Base-by-base conservation (phyloP, 805 yeast species). In the Metschnikowia bowlesiae region DNA sequence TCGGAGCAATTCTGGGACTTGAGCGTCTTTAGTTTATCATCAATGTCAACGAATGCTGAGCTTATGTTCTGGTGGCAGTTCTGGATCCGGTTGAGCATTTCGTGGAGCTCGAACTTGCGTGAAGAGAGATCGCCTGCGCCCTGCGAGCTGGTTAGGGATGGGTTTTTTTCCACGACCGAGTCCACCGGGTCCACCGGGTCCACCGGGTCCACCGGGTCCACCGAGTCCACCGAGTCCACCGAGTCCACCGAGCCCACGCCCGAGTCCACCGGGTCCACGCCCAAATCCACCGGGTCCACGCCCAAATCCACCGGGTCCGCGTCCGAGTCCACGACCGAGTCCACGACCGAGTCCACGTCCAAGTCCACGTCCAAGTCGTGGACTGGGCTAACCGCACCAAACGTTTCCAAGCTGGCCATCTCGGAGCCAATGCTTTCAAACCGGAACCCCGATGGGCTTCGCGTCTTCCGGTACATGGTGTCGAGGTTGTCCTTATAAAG, bases 141-240 rank as follows among this genome's bases (percentile, higher is more conserved):
- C 11, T 8, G 40, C 14, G 38, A 8, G 22, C 18, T 18, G 38
- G 8, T 31, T 26, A n/a, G 29, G 14, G 34, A n/a, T 4, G 8
- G 36, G 30, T 49, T 53, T 41, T 50, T 49, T 14, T 53, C 63
- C 63, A 62, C 59, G 29, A 62, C 51, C n/a, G 66, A 55, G 18
- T 16, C 18, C 18, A 16, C 18, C 18, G 18, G 18, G 18, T 16
- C 18, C 18, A n/a, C 5, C 22, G 22, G 1, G 22, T 22, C 22
- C 22, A 22, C 22, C 5, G 5, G 1, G 5, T 22, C 22, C 22
- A 22, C 22, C 22, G 22, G 1, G 22, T 22, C 22, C 22, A 22
- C 22, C 22, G 1, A 22, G 2, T 16, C 18, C 18, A 16, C 18
- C 18, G 18, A 3, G 22, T 22, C 22, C 22, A n/a, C n/a, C n/a